Percentiles rank a stretch among this genome's conserved stretches.
Evolutionary conservation across 768 basidiomycete genomes (phyloP).

Genomic region (Collybia mongolica): DNA sequence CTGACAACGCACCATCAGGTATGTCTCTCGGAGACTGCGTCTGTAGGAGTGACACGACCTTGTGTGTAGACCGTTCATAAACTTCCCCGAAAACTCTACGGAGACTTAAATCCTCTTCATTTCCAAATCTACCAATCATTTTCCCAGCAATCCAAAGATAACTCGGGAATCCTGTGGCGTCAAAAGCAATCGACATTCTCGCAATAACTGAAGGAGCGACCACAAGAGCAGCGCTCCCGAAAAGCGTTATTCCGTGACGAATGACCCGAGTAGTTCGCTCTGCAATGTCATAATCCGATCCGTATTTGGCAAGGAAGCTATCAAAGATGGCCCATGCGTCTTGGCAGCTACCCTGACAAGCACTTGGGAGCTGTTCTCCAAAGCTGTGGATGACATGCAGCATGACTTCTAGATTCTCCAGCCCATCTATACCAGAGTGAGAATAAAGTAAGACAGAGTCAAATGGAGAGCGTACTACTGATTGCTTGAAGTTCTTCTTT

Average conservation of each 20-base stretch:
- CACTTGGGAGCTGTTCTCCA: slow-evolving; percentile 76
- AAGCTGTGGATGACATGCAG: slow-evolving; percentile 78
- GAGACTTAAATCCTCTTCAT: slow-evolving; percentile 55
- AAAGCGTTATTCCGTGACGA: slow-evolving; percentile 81
- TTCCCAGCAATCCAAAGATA: slow-evolving; percentile 96
- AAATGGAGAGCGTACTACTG: slow-evolving; percentile 50
- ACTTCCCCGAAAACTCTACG: slow-evolving; percentile 57
- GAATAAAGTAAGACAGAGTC: no score
- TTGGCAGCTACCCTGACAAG: slow-evolving; percentile 74
- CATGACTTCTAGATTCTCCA: slow-evolving; percentile 95
- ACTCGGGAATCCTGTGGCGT: slow-evolving; percentile 75
- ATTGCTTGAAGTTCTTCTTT: slow-evolving; percentile 71
- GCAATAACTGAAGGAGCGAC: slow-evolving; percentile 70
- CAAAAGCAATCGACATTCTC: slow-evolving; percentile 79
- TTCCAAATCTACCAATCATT: slow-evolving; percentile 73
- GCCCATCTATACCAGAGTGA: slow-evolving; percentile 50
- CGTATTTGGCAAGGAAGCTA: slow-evolving; percentile 74
- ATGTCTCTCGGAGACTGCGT: slow-evolving; percentile 68
- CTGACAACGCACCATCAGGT: slow-evolving; percentile 76
- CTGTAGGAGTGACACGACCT: slow-evolving; percentile 66
- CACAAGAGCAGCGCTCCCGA: slow-evolving; percentile 62
- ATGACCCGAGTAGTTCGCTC: slow-evolving; percentile 86
- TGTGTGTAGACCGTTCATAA: slow-evolving; percentile 76
- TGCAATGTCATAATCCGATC: slow-evolving; percentile 69
- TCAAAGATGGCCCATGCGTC: slow-evolving; percentile 89